Evolutionary conservation across 805 yeast genomes (phyloP), one percentile per base, ranked within the genome.

Genomic region (Metschnikowia koreensis): DNA sequence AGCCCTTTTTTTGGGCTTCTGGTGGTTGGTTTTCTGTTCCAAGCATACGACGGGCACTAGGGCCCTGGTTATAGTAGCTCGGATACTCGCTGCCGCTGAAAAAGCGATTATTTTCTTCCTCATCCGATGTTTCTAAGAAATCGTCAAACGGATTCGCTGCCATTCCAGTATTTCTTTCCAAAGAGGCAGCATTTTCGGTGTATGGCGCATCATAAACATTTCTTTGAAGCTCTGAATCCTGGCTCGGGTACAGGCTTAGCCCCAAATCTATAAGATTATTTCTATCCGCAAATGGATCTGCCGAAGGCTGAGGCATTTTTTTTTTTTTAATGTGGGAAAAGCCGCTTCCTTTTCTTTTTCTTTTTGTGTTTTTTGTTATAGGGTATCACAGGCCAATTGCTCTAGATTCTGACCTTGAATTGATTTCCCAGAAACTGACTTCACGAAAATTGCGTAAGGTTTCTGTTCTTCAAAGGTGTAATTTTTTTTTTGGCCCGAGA

Each of bases 181-280:
- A 15, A 31, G 10, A 12, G 2, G 37, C 38, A 1, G 7, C n/a
- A 17, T n/a, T 29, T 15, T 31, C 45, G 37, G 15, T 15, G 13
- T 17, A 10, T 11, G 41, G n/a, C 10, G 13, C n/a, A 27, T 39
- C 41, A n/a, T 11, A 22, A 9, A 39, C n/a, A 26, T 41, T 27
- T 12, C 13, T 41, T 42, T 37, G 50, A 43, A 22, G 52, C 46
- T 28, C 54, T 7, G 47, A 27, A 22, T 42, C 27, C 37, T 33
- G 48, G 45, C 50, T 46, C 37, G 56, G 54, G 52, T 50, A 45
- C 46, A 38, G 60, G 53, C 57, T 65, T 38, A 62, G 51, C 38
- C 69, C 73, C 53, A 70, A 58, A 53, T 69, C 73, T 45, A 70
- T 70, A 41, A 70, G 66, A 51, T 70, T 66, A 46, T 58, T 58